These are phyloP conservation scores for Platanus orientalis DNA, from an alignment of 164 flowering plant species.

Conservation along the genomic window DNA sequence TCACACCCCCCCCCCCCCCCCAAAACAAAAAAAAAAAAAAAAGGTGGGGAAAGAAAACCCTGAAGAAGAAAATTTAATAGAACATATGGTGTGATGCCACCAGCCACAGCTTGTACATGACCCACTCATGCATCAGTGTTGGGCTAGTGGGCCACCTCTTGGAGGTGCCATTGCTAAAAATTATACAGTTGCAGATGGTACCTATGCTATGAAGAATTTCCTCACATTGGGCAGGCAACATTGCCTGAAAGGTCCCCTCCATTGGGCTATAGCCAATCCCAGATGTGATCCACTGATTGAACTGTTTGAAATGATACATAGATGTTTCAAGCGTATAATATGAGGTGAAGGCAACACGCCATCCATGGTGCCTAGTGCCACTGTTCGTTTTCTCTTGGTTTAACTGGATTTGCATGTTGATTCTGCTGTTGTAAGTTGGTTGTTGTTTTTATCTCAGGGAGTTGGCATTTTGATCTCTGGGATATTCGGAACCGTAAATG, in stretches of 20 bases:
- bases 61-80: background rate
- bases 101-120: background rate
- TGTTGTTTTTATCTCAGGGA: conserved; percentile 45
- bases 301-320: background rate
- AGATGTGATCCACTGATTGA: background rate
- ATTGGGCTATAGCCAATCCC: too few relatives aligned
- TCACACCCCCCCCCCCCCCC: too few relatives aligned
- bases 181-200: background rate
- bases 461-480: conserved; percentile 79
- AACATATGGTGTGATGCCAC: background rate
- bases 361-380: too few relatives aligned
- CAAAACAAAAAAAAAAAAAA: too few relatives aligned
- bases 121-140: too few relatives aligned
- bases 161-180: background rate
- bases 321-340: background rate
- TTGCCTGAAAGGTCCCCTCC: too few relatives aligned
- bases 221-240: too few relatives aligned
- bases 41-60: too few relatives aligned
- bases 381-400: background rate
- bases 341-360: background rate
- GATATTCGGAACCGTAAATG: conserved; percentile 79
- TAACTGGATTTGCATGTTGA: background rate
- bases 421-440: background rate
- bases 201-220: too few relatives aligned
- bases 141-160: background rate